A percentile compares a stretch with the other conserved stretches of the same genome.
Evolutionary conservation across 345 rosid species (phyloP).

Genomic region (Gossypium herbaceum): DNA sequence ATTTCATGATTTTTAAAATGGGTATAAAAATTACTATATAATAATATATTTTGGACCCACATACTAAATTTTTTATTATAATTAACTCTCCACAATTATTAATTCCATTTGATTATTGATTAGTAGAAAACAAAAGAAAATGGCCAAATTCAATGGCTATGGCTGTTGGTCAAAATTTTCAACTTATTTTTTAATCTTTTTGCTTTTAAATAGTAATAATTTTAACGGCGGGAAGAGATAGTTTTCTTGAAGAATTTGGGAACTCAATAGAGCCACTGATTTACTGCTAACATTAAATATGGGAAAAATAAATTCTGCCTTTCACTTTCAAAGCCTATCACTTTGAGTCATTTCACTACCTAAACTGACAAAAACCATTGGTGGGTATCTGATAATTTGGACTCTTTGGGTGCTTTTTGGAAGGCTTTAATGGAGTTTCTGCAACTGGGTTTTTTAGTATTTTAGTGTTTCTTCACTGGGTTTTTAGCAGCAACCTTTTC

Average conservation of each 20-base stretch:
- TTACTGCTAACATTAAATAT: neutral
- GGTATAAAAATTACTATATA: too few species aligned
- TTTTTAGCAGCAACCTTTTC: neutral
- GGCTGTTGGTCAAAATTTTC: neutral
- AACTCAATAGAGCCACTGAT: neutral
- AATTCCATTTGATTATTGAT: too few species aligned
- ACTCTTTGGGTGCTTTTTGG: neutral
- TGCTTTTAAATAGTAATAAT: neutral
- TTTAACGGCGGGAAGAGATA: neutral
- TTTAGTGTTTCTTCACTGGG: neutral
- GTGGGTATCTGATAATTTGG: neutral
- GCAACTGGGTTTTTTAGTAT: neutral
- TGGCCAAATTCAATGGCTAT: conserved; percentile 7
- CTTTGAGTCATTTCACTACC: conserved; percentile 3
- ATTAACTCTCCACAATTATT: neutral
- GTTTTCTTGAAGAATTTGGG: conserved; percentile 1
- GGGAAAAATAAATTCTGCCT: neutral
- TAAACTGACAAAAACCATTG: neutral
- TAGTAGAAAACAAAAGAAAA: neutral
- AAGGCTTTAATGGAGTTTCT: neutral
- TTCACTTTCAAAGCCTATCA: neutral
- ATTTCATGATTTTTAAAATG: too few species aligned
- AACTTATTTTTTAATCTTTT: neutral
- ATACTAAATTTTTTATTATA: neutral
- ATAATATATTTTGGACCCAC: too few species aligned